phyloP scores from a whole-genome alignment of 2,329 filamentous ascomycete genomes.

The Colletotrichum viniferum region DNA sequence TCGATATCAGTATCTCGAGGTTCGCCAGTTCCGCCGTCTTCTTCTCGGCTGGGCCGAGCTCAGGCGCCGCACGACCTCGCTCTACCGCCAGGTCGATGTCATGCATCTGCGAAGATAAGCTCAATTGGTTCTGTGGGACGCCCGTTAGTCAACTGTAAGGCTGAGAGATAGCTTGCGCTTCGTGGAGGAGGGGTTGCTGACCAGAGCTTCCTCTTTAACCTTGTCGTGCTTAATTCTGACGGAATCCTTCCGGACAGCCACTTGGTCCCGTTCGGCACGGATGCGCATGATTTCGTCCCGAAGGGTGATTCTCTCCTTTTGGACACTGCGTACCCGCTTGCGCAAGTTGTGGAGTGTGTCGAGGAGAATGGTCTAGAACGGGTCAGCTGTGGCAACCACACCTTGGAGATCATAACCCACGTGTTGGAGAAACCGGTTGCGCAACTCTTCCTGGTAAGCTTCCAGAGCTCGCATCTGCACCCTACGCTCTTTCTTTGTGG shows the following conservation, averaged over 20 bases:
- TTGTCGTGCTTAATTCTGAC: slow-evolving; percentile 64
- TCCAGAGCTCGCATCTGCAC: slow-evolving; percentile 62
- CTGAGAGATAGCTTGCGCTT: not conserved
- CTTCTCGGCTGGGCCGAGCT: slow-evolving; percentile 48
- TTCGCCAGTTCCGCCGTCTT: slow-evolving; percentile 58
- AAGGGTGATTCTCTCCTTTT: slow-evolving; percentile 60
- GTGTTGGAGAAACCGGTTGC: slow-evolving; percentile 60
- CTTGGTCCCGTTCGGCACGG: slow-evolving; percentile 63
- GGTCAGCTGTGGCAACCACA: slow-evolving; percentile 15
- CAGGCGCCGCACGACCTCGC: slow-evolving; percentile 52
- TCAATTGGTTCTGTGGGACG: slow-evolving; percentile 46
- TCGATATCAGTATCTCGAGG: slow-evolving; percentile 61
- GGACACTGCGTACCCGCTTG: slow-evolving; percentile 60
- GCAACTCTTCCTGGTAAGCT: slow-evolving; percentile 62
- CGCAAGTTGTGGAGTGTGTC: slow-evolving; percentile 63
- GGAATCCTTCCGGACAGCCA: slow-evolving; percentile 66
- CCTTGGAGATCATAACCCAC: slow-evolving; percentile 42
- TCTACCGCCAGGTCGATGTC: slow-evolving; percentile 65
- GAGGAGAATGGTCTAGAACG: slow-evolving; percentile 57
- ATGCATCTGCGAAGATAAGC: slow-evolving; percentile 63
- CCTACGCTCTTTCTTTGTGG: slow-evolving; percentile 56
- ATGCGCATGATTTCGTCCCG: slow-evolving; percentile 66
- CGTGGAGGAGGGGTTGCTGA: slow-evolving; percentile 33
- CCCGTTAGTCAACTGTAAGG: slow-evolving; percentile 4
- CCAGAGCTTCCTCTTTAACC: slow-evolving; percentile 55